Conservation (phyloP, 169 alveolate species). For the Plasmodium vinckei region DNA sequence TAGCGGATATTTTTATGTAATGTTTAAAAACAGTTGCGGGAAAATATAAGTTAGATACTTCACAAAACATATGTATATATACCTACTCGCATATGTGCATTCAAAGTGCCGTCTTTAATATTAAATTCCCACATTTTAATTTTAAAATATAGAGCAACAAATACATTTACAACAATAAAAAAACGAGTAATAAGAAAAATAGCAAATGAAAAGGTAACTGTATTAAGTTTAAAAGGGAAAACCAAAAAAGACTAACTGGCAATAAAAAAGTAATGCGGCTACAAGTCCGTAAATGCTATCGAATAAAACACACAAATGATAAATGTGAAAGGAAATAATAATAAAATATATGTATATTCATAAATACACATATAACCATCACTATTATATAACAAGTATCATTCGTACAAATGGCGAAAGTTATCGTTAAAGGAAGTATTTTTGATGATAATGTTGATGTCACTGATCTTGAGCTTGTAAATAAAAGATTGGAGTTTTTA, state of each 20-base stretch:
- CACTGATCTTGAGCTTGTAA: slow-evolving; percentile 27
- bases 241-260: no score
- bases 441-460: slow-evolving; percentile 69
- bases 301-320: background rate
- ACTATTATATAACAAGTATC: background rate
- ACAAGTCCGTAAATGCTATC: background rate
- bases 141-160: no score
- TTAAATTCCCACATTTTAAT: no score
- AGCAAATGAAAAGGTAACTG: no score
- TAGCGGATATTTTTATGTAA: no score
- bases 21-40: no score
- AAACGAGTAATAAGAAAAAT: no score
- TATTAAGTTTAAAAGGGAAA: no score
- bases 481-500: slow-evolving; percentile 36
- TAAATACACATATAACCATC: background rate
- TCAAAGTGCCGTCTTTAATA: no score
- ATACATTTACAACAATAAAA: no score
- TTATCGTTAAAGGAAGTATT: slow-evolving; percentile 37
- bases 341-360: background rate
- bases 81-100: slow-evolving; percentile 5
- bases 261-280: no score
- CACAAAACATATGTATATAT: background rate
- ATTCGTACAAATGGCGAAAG: slow-evolving; percentile 49
- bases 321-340: background rate
- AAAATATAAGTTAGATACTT: no score